These are phyloP conservation scores for Tetramitus jugosus DNA, from an alignment of 208 protist genomes.

Conservation along the genomic window DNA sequence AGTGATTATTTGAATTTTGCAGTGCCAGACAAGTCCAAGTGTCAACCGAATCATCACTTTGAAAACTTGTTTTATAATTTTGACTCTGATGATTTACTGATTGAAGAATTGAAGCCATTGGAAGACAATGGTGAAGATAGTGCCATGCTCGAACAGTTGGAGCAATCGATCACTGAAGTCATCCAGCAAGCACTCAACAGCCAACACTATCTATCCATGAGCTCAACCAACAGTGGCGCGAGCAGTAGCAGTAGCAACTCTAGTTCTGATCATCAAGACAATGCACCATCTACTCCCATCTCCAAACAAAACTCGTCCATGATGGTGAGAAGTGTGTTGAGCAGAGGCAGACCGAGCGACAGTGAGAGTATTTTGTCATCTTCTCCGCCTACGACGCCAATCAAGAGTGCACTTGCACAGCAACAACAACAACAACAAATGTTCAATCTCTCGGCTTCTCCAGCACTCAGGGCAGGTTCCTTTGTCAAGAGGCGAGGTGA, in stretches of 20 bases:
- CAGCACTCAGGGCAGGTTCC: too few relatives aligned
- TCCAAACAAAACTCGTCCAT: background rate
- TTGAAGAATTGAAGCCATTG: background rate
- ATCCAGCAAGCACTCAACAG: too few relatives aligned
- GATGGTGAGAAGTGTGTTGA: background rate
- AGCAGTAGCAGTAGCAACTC: background rate
- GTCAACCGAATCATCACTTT: conserved; percentile 16
- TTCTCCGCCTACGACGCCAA: too few relatives aligned
- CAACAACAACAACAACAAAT: too few relatives aligned
- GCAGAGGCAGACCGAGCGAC: background rate
- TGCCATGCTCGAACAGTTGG: background rate
- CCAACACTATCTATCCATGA: too few relatives aligned
- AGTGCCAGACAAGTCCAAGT: background rate
- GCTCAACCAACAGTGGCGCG: too few relatives aligned
- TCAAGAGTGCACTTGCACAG: too few relatives aligned
- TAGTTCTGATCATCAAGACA: background rate
- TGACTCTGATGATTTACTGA: background rate
- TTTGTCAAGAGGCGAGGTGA: too few relatives aligned
- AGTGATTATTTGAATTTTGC: conserved; percentile 16
- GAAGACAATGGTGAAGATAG: background rate
- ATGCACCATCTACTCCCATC: background rate
- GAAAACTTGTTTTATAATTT: conserved; percentile 2
- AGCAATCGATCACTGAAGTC: background rate
- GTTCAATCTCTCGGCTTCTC: too few relatives aligned
- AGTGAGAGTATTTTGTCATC: too few relatives aligned